These are phyloP conservation scores for Leccinum pellstonianum DNA, from an alignment of 768 basidiomycete genomes.

Conservation along the genomic window DNA sequence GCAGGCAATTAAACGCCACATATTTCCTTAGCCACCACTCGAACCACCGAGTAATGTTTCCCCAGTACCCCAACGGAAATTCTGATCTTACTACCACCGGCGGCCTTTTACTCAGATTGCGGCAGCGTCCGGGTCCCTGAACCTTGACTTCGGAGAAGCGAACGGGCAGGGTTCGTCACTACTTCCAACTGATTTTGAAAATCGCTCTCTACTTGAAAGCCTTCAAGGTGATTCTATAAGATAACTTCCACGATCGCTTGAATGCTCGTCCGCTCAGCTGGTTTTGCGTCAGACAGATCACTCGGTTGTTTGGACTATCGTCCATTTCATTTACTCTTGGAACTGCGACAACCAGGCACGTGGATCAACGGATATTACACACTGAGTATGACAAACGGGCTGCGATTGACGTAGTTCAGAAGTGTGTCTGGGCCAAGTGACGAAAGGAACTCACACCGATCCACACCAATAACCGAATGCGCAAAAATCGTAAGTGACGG, in stretches of 20 bases:
- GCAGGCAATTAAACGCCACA: slow-evolving; percentile 26
- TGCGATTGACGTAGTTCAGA: slow-evolving; percentile 20
- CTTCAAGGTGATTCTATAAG: neutral
- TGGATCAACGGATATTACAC: slow-evolving; percentile 31
- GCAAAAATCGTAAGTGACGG: slow-evolving; percentile 2
- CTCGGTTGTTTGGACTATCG: neutral
- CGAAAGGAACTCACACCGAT: slow-evolving; percentile 22
- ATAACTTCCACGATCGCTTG: neutral
- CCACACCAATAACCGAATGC: slow-evolving; percentile 14
- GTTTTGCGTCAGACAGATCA: neutral
- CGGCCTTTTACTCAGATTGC: slow-evolving; percentile 1
- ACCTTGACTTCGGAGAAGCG: slow-evolving; percentile 3
- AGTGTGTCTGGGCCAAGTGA: slow-evolving; percentile 9
- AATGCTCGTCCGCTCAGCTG: neutral
- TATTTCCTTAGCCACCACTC: slow-evolving; percentile 8
- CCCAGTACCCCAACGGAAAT: slow-evolving; percentile 1
- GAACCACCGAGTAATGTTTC: slow-evolving; percentile 2
- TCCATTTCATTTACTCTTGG: neutral
- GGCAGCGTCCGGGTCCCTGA: slow-evolving; percentile 1
- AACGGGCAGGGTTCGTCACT: neutral
- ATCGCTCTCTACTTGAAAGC: neutral
- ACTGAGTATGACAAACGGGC: slow-evolving; percentile 11
- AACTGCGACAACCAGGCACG: slow-evolving; percentile 17
- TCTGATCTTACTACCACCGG: neutral
- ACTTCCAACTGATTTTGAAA: neutral